Base-by-base conservation (phyloP, 129 eudicot species). In the Pulicaria dysenterica region DNA sequence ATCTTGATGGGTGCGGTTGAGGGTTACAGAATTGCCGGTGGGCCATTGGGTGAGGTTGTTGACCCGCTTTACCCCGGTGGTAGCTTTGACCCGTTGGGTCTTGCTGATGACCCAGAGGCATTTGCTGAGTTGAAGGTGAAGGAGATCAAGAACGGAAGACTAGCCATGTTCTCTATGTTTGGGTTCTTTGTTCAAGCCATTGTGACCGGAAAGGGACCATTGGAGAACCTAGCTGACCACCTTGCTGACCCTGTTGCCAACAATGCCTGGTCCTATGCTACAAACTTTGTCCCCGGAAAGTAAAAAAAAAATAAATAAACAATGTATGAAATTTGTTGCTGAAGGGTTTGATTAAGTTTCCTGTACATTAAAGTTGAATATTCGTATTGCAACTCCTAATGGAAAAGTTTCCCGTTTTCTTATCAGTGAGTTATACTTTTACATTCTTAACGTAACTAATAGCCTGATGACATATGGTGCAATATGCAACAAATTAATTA, bases 51-150 rank as follows among this genome's bases (percentile, higher is more conserved):
- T 36, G 92, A 87, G 87, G 80, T 87, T 46, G 79, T 72, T 17
- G 92, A 87, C 85, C 92, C 92, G 37, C 74, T 87, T 8, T 87
- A 87, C 86, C 86, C 92, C 0, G 92, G 88, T 13, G 88, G 92
- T 31, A 86, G 91, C 80, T 86, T 86, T 7, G 91, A 83, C 80
- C 91, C 91, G 3, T 72, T 86, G 78, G 91, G 91, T 8, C 85
- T 86, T 75, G 91, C 91, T 19, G 91, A 86, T 34, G 91, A 86
- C 11, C 91, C 91, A 24, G 91, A 83, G 69, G 91, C 91, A 3
- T 86, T 86, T 58, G 88, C 91, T 41, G 91, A 86, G 70, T 84
- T 86, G 45, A 83, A 86, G 80, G 91, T 86, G 61, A 86, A 86
- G 78, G 91, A 86, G 64, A 49, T 87, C 71, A 87, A 87, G 81